phyloP scores from a whole-genome alignment of 2,329 filamentous ascomycete genomes.

The Tolypocladium nubicola region DNA sequence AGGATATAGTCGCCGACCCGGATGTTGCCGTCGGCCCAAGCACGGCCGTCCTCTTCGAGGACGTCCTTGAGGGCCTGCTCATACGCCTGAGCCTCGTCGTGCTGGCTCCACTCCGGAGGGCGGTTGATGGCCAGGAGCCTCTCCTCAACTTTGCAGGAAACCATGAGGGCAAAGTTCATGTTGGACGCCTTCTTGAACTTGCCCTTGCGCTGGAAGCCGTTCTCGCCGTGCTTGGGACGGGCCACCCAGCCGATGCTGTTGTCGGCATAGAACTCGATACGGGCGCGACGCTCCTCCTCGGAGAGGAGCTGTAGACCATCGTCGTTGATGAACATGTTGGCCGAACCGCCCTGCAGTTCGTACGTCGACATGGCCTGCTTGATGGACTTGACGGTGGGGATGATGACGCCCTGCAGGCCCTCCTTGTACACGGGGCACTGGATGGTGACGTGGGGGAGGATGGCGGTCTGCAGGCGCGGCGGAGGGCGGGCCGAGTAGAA shows the following conservation, averaged over 20 bases:
- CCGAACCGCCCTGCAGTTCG: slow-evolving; percentile 66
- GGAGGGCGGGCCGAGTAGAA: slow-evolving; percentile 70
- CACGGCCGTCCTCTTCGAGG: slow-evolving; percentile 56
- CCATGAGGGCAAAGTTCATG: slow-evolving; percentile 61
- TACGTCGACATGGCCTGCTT: slow-evolving; percentile 70
- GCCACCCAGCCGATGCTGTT: slow-evolving; percentile 62
- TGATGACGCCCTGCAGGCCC: slow-evolving; percentile 63
- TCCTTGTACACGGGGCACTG: slow-evolving; percentile 88
- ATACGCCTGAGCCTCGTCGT: slow-evolving; percentile 58
- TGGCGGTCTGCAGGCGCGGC: slow-evolving; percentile 42
- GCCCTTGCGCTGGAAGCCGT: slow-evolving; percentile 51
- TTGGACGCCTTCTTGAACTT: slow-evolving; percentile 65
- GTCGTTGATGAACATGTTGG: slow-evolving; percentile 69
- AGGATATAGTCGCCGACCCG: slow-evolving; percentile 73
- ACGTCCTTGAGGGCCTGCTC: slow-evolving; percentile 54
- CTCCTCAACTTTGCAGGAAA: slow-evolving; percentile 61
- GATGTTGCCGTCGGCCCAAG: slow-evolving; percentile 78
- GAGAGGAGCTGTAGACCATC: slow-evolving; percentile 60
- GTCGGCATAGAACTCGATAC: slow-evolving; percentile 59
- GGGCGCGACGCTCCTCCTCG: slow-evolving; percentile 49
- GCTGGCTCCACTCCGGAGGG: slow-evolving; percentile 52
- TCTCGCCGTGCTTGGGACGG: slow-evolving; percentile 51
- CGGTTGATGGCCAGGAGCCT: slow-evolving; percentile 49
- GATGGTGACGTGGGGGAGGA: slow-evolving; percentile 66
- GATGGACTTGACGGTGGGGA: slow-evolving; percentile 65